Evolutionary conservation across 2,329 filamentous ascomycete genomes (phyloP).

Genomic region (Claviceps sp.): DNA sequence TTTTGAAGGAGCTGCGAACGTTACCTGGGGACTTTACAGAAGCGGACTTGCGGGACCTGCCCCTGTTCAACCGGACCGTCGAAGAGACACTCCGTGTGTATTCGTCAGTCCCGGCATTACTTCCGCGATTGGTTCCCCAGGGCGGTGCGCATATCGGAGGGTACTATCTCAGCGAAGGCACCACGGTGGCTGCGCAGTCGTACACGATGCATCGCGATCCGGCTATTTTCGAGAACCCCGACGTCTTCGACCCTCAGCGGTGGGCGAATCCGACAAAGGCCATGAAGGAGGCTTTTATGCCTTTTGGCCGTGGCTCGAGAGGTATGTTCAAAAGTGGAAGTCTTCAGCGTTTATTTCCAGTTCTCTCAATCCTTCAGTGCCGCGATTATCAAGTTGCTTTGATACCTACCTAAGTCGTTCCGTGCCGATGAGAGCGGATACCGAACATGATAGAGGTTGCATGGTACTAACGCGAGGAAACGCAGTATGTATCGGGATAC

Average conservation of each 20-base stretch:
- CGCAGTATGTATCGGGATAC: constrained; percentile 38
- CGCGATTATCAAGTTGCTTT: no score
- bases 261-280: constrained; percentile 14
- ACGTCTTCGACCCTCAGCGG: constrained; percentile 9
- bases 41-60: constrained; percentile 15
- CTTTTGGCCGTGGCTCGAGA: constrained; percentile 39
- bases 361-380: no score
- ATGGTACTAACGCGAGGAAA: background rate
- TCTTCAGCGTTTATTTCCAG: no score
- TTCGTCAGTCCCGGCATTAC: constrained; percentile 22
- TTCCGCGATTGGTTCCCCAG: constrained; percentile 27
- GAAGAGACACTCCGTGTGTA: constrained; percentile 33
- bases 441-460: no score
- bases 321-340: constrained; percentile 14
- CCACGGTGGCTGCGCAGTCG: constrained; percentile 27
- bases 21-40: constrained; percentile 17
- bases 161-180: constrained; percentile 25
- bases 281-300: constrained; percentile 35
- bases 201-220: constrained; percentile 34
- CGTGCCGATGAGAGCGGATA: no score
- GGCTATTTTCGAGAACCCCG: constrained; percentile 26
- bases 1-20: constrained; percentile 22
- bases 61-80: constrained; percentile 28
- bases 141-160: constrained; percentile 26
- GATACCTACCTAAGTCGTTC: no score